Evolutionary conservation across 1,139 yeast species (phyloP).

Genomic region (Meyerozyma carpophila): DNA sequence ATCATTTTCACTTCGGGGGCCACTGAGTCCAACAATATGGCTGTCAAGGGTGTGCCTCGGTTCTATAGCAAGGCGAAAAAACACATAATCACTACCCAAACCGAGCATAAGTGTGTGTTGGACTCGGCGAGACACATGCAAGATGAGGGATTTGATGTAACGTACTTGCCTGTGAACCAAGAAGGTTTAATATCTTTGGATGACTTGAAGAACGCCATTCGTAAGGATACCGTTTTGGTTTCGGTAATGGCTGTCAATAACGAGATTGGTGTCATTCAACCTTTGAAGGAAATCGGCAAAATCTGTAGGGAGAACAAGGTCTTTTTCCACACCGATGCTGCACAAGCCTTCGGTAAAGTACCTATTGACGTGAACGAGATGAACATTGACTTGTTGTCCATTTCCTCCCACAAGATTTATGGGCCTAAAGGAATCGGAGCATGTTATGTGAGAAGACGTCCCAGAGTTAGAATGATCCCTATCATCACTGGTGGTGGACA

Average conservation of each 20-base stretch:
- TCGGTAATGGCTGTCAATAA: constrained; percentile 98
- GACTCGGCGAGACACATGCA: constrained; percentile 94
- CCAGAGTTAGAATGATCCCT: constrained; percentile 95
- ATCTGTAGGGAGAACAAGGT: constrained; percentile 83
- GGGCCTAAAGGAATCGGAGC: constrained; percentile 99
- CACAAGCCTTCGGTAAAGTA: constrained; percentile 95
- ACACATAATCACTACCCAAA: constrained; percentile 92
- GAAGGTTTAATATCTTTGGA: constrained; percentile 80
- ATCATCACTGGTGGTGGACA: constrained; percentile 98
- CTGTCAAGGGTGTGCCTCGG: constrained; percentile 90
- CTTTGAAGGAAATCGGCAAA: constrained; percentile 86
- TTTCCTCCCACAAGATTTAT: constrained; percentile 92
- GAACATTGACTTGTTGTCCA: constrained; percentile 90
- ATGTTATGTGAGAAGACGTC: constrained; percentile 90
- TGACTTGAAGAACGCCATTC: constrained; percentile 73
- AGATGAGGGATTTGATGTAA: constrained; percentile 95
- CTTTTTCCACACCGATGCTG: constrained; percentile 97
- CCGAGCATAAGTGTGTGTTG: constrained; percentile 96
- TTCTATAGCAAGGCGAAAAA: constrained; percentile 85
- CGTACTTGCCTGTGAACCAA: constrained; percentile 76
- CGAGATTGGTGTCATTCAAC: constrained; percentile 97
- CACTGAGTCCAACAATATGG: constrained; percentile 94
- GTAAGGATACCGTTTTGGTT: constrained; percentile 87
- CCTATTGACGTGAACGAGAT: constrained; percentile 88
- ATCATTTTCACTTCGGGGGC: constrained; percentile 97